phyloP scores from a whole-genome alignment of 2,329 filamentous ascomycete species.

The Septoria linicola region DNA sequence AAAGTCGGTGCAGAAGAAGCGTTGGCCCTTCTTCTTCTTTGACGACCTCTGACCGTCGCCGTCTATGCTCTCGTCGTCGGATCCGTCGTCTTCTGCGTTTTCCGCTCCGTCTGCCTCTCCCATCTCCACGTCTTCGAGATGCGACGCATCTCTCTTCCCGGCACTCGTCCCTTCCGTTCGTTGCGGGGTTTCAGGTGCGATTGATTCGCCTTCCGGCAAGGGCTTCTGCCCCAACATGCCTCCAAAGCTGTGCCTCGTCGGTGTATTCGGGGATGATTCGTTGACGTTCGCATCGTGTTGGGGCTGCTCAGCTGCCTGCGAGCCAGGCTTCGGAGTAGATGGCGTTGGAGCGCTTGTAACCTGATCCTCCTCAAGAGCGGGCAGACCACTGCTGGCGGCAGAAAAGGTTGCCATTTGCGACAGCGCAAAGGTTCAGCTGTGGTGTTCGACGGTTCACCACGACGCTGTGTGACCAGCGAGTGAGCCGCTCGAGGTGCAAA shows the following conservation, averaged over 20 bases:
- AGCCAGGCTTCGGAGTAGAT: conserved; percentile 46
- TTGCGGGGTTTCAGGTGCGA: conserved; percentile 20
- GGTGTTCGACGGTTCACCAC: conserved; percentile 23
- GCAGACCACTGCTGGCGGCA: conserved; percentile 24
- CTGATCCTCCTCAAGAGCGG: conserved; percentile 43
- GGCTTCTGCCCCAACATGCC: conserved; percentile 49
- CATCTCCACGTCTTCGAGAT: conserved; percentile 73
- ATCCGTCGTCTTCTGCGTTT: conserved; percentile 62
- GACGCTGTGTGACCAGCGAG: conserved; percentile 24
- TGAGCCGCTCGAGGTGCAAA: conserved; percentile 5
- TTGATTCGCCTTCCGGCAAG: conserved; percentile 38
- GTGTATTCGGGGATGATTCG: conserved; percentile 56
- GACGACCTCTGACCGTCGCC: conserved; percentile 68
- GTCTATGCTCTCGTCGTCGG: conserved; percentile 51
- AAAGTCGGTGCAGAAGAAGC: conserved; percentile 94
- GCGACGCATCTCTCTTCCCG: conserved; percentile 58
- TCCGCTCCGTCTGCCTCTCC: conserved; percentile 67
- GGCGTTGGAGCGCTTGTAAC: conserved; percentile 53
- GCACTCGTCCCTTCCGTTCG: conserved; percentile 28
- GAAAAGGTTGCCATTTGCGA: conserved; percentile 44
- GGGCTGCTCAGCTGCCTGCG: conserved; percentile 50
- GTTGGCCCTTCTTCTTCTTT: conserved; percentile 95
- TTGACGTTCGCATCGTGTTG: conserved; percentile 40
- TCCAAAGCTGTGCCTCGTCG: conserved; percentile 58
- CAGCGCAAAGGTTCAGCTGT: conserved; percentile 9